Evolutionary conservation across 2,329 filamentous ascomycete species (phyloP).

Genomic region (Neophaeococcomyces mojaviensis): DNA sequence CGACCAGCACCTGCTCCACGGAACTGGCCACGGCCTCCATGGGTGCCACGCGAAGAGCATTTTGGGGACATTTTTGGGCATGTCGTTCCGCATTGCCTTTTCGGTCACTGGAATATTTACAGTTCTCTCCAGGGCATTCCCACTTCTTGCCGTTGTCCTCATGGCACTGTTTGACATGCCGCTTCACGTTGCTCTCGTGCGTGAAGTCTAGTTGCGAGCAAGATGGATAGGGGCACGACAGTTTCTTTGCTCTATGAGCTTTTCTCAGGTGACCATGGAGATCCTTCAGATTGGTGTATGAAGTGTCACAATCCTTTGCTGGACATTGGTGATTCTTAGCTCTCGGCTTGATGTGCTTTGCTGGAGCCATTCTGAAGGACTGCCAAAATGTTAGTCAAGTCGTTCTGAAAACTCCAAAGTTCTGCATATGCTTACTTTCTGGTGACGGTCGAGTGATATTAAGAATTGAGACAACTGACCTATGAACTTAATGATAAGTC

Average conservation of each 20-base stretch:
- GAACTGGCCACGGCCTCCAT: no score
- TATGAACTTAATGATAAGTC: not conserved
- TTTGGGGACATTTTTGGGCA: no score
- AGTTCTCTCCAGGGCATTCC: no score
- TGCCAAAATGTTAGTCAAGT: not conserved
- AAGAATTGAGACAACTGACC: not conserved
- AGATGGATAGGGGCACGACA: not conserved
- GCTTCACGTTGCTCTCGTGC: not conserved
- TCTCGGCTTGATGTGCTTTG: no score
- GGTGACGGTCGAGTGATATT: not conserved
- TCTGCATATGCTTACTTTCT: not conserved
- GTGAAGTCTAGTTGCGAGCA: constrained; percentile 9
- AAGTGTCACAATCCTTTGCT: not conserved
- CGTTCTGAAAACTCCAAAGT: not conserved
- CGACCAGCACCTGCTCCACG: no score
- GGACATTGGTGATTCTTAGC: no score
- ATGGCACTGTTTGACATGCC: no score
- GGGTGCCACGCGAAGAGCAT: no score
- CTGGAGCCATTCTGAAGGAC: not conserved
- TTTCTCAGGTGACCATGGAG: not conserved
- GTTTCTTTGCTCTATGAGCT: not conserved
- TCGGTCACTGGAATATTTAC: no score
- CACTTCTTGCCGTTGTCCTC: no score
- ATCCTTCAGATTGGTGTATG: not conserved
- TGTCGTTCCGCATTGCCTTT: no score